Percentiles rank a stretch among this genome's conserved stretches.
Evolutionary conservation across 2,329 filamentous ascomycete genomes (phyloP).

Genomic region (Cladosporium sp.): DNA sequence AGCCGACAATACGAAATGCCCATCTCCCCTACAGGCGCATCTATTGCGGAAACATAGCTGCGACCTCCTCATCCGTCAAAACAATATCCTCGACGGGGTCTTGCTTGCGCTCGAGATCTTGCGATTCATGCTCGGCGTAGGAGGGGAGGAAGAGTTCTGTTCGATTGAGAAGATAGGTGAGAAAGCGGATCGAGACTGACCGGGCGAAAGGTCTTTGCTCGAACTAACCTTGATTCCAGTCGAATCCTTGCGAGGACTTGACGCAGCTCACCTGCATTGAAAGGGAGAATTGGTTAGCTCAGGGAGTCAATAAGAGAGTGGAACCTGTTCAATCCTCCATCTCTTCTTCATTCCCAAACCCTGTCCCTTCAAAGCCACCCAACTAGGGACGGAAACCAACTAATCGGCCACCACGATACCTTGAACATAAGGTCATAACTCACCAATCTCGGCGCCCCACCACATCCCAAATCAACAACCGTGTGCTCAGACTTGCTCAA

Average conservation of each 20-base stretch:
- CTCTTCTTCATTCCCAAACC: no score
- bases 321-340: no score
- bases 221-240: conserved; percentile 69
- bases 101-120: conserved; percentile 68
- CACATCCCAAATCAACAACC: conserved; percentile 74
- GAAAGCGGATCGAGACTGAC: no score
- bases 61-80: conserved; percentile 72
- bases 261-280: conserved; percentile 85
- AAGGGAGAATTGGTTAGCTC: no score
- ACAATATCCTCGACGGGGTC: conserved; percentile 76
- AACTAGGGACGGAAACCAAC: no score
- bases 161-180: neutral
- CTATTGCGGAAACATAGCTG: conserved; percentile 62
- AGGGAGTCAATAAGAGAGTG: no score
- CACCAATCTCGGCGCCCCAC: conserved; percentile 68
- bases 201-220: no score
- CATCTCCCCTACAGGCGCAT: no score
- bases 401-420: no score
- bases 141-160: conserved; percentile 77
- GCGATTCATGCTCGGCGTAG: conserved; percentile 67
- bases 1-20: no score
- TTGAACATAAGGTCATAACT: conserved; percentile 36
- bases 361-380: no score
- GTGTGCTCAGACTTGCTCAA: conserved; percentile 71
- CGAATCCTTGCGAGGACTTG: conserved; percentile 73